A percentile compares a stretch with the other conserved stretches of the same genome.
These are phyloP conservation scores for Claviceps humidiphila DNA, from an alignment of 2,329 filamentous ascomycete genomes.

Conservation along the genomic window DNA sequence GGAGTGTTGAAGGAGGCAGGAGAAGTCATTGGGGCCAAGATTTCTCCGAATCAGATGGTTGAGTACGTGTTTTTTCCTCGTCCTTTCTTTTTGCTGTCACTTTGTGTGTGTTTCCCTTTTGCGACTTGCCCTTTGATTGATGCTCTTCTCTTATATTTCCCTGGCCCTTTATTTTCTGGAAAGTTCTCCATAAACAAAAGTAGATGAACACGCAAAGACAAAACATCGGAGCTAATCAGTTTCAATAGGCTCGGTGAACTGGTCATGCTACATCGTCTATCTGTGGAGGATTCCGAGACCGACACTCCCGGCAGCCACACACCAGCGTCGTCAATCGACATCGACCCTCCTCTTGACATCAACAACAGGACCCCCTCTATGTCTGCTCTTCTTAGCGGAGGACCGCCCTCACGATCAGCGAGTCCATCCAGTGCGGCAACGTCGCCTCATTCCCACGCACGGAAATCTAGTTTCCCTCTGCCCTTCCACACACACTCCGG, in stretches of 20 bases:
- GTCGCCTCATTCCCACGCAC: conserved; percentile 12
- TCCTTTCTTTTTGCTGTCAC: not conserved
- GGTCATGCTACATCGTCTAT: conserved; percentile 41
- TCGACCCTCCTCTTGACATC: conserved; percentile 17
- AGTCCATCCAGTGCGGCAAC: conserved; percentile 19
- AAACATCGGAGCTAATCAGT: not conserved
- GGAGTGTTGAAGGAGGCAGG: conserved; percentile 74
- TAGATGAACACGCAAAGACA: no score
- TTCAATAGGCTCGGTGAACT: conserved; percentile 58
- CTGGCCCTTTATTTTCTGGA: not conserved
- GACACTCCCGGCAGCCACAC: conserved; percentile 17
- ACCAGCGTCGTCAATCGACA: conserved; percentile 7
- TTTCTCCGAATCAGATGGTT: conserved; percentile 63
- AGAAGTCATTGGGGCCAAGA: conserved; percentile 67
- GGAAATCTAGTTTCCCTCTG: conserved; percentile 20
- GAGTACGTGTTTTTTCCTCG: conserved; percentile 41
- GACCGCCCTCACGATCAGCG: conserved; percentile 13
- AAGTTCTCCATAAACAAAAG: no score
- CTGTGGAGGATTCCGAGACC: conserved; percentile 25
- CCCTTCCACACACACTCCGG: conserved; percentile 18
- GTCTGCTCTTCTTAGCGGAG: conserved; percentile 24
- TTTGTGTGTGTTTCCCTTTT: not conserved
- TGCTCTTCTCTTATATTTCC: not conserved
- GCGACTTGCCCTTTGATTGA: no score
- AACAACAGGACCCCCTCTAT: conserved; percentile 23